A percentile compares a stretch with the other conserved stretches of the same genome.
phyloP scores from a whole-genome alignment of 2,329 filamentous ascomycete species.

The Colletotrichum sojae region DNA sequence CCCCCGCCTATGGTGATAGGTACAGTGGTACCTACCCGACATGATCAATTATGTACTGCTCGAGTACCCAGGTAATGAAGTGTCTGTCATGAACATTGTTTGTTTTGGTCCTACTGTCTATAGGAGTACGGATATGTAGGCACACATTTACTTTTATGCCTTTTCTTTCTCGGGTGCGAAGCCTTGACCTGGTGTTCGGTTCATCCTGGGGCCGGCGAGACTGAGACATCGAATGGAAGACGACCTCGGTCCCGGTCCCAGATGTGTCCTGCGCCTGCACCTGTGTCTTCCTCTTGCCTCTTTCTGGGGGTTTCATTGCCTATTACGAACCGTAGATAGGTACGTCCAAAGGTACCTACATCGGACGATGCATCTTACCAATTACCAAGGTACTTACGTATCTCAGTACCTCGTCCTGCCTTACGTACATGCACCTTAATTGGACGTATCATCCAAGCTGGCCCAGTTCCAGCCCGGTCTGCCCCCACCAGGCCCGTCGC shows the following conservation, averaged over 20 bases:
- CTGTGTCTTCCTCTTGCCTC: neutral
- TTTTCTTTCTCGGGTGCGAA: neutral
- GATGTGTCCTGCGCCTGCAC: too few species aligned
- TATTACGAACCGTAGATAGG: neutral
- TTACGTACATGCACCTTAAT: conserved; percentile 35
- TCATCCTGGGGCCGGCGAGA: conserved; percentile 6
- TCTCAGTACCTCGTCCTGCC: neutral
- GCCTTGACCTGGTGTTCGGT: neutral
- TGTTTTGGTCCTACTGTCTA: too few species aligned
- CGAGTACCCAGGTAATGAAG: too few species aligned
- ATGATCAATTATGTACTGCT: neutral
- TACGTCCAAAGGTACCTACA: too few species aligned
- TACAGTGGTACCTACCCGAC: neutral
- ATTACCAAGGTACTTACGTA: neutral
- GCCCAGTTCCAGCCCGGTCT: conserved; percentile 23
- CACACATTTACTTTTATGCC: neutral
- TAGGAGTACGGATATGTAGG: too few species aligned
- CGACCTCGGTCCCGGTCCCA: too few species aligned
- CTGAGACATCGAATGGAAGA: neutral
- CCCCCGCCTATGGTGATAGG: neutral
- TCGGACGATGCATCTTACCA: neutral
- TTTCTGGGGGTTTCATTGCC: neutral
- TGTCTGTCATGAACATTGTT: too few species aligned
- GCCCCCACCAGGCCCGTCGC: neutral
- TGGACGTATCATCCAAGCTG: conserved; percentile 30